Evolutionary conservation across 768 basidiomycete species (phyloP).

Genomic region (Agaricus blazei): DNA sequence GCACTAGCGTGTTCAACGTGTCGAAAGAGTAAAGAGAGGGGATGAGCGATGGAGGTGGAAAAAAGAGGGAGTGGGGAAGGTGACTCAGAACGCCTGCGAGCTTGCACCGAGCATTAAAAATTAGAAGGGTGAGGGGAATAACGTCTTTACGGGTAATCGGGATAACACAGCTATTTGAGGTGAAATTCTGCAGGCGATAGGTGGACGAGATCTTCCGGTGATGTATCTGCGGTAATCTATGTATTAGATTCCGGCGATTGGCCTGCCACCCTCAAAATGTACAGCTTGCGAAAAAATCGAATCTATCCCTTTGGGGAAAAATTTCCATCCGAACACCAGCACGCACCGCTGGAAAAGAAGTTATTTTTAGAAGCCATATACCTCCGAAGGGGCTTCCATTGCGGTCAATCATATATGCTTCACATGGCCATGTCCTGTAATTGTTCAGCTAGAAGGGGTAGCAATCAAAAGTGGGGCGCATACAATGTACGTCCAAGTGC

Average conservation of each 20-base stretch:
- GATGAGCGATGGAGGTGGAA: not conserved
- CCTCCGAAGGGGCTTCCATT: not conserved
- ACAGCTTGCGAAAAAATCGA: conserved; percentile 2
- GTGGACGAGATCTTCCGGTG: conserved; percentile 7
- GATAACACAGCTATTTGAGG: conserved; percentile 10
- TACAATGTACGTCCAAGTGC: not conserved
- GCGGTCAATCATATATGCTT: not conserved
- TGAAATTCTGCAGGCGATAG: not conserved
- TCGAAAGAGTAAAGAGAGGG: not conserved
- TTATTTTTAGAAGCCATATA: not conserved
- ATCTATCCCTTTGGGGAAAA: not conserved
- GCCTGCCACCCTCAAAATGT: not conserved
- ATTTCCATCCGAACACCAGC: conserved; percentile 1
- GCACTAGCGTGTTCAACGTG: not conserved
- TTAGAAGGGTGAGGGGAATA: not conserved
- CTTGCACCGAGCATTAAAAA: not conserved
- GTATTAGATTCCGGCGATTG: not conserved
- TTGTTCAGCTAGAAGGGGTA: not conserved
- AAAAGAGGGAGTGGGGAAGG: not conserved
- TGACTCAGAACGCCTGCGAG: not conserved
- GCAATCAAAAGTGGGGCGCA: not conserved
- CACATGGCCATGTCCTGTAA: not conserved
- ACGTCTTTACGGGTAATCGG: not conserved
- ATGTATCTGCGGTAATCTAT: not conserved
- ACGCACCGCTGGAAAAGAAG: not conserved